These are phyloP conservation scores for Hanseniaspora jakobsenii DNA, from an alignment of 805 yeast genomes.

Conservation along the genomic window DNA sequence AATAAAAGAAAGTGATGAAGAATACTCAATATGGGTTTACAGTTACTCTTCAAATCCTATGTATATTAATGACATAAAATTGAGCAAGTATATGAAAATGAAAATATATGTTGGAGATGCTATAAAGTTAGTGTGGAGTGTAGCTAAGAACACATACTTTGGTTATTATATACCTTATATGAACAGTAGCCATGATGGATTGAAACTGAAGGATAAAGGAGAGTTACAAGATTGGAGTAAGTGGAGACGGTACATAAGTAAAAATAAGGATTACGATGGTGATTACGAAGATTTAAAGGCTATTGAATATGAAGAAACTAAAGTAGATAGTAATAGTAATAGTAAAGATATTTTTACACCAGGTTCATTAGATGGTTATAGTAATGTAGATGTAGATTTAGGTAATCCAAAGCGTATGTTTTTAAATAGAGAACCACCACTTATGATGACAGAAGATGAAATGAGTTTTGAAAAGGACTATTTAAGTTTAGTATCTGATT, in stretches of 20 bases:
- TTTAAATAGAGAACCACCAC: not conserved
- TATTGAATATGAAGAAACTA: no score
- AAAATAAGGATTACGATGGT: not conserved
- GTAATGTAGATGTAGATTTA: not conserved
- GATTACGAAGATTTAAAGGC: no score
- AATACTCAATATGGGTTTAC: constrained; percentile 61
- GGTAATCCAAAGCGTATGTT: not conserved
- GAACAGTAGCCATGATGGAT: constrained; percentile 47
- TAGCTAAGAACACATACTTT: constrained; percentile 38
- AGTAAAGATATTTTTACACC: not conserved
- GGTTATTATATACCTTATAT: constrained; percentile 42
- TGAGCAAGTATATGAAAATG: constrained; percentile 53
- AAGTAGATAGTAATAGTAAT: no score
- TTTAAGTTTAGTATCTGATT: not conserved
- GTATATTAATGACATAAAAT: constrained; percentile 45
- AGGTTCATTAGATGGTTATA: not conserved
- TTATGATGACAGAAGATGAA: constrained; percentile 2
- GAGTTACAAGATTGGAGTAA: not conserved
- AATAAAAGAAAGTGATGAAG: constrained; percentile 45
- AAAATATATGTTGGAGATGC: constrained; percentile 54
- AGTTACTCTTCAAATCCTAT: constrained; percentile 77
- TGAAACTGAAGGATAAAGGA: constrained; percentile 37
- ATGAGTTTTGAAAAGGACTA: not conserved
- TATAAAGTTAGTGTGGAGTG: constrained; percentile 55
- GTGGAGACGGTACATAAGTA: not conserved